Evolutionary conservation across 2,329 filamentous ascomycete species (phyloP).

Genomic region (Raffaelea arxii): DNA sequence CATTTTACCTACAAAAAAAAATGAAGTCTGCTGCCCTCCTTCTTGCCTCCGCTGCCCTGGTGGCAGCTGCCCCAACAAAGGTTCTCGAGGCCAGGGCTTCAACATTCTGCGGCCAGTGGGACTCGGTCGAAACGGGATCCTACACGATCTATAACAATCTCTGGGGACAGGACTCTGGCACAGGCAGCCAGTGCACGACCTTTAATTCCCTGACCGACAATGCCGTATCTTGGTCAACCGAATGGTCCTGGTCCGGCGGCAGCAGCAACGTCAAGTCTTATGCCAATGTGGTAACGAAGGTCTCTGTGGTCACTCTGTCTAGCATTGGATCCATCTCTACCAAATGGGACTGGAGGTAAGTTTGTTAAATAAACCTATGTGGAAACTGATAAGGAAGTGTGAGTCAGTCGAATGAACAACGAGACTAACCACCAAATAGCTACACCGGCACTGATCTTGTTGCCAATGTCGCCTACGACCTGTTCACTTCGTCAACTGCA

Average conservation of each 20-base stretch:
- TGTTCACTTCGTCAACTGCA: constrained; percentile 43
- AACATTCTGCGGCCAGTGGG: constrained; percentile 10
- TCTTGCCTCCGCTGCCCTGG: constrained; percentile 1
- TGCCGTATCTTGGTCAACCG: constrained; percentile 31
- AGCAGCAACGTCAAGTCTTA: constrained; percentile 33
- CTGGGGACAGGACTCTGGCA: constrained; percentile 30
- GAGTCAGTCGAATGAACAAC: neutral
- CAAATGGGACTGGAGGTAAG: constrained; percentile 29
- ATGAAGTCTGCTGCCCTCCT: neutral
- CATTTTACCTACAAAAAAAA: no score
- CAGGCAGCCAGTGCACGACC: constrained; percentile 33
- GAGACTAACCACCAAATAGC: constrained; percentile 14
- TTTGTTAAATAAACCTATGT: no score
- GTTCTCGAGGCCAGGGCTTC: constrained; percentile 8
- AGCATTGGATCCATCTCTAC: constrained; percentile 25
- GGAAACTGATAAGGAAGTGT: neutral
- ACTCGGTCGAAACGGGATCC: constrained; percentile 16
- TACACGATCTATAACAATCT: constrained; percentile 45
- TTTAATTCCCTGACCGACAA: constrained; percentile 24
- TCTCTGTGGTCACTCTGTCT: constrained; percentile 22
- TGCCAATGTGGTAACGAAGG: constrained; percentile 30
- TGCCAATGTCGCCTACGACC: constrained; percentile 50
- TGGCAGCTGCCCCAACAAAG: constrained; percentile 2
- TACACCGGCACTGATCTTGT: constrained; percentile 26
- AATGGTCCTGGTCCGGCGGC: constrained; percentile 32